Evolutionary conservation across 1,284 basidiomycete genomes (phyloP), one percentile per base, ranked within the genome.

Genomic region (Ustilago hordei): DNA sequence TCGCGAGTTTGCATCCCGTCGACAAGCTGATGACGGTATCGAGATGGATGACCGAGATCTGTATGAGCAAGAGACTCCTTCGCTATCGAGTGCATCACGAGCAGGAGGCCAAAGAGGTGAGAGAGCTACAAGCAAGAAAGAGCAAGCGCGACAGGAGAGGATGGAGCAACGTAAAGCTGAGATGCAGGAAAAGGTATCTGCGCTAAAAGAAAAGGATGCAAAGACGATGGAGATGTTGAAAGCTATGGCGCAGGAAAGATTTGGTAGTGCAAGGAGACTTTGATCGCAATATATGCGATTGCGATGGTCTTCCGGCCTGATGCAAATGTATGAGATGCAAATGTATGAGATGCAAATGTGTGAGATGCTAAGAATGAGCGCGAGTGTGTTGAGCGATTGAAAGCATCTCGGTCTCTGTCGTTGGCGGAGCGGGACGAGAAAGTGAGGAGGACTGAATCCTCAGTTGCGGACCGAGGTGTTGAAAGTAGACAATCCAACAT

Each of bases 201-300:
- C 64, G 53, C 53, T 77, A 45, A 76, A 67, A 41, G 47, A 59
- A 15, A 79, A 74, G 38, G 79, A 81, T 23, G 62, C 19, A 5
- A 63, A 60, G 35, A 82, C 79, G 36, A 81, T 82, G 66, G 74
- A 76, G 2, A 79, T 79, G 81, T 67, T 82, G 50, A 65, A 69
- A 36, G 67, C 67, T 23, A 48, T 79, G 59, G 77, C 77, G 2
- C 23, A 45, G 36, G 59, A 75, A 39, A 57, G 77, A 8, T 79
- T 76, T 45, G 74, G 74, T 54, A 50, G 50, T 41, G 36, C 35
- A 35, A 4, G n/a, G 12, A 35, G 36, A 15, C 9, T 15, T 38
- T 23, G 34, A 36, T 12, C 6, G 17, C 52, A 9, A 12, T 32
- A 31, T 8, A 19, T 48, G 45, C 45, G 35, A 53, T 53, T 17